phyloP scores from a whole-genome alignment of 495 filamentous ascomycete species.

The Staphylotrichum tortipilum region DNA sequence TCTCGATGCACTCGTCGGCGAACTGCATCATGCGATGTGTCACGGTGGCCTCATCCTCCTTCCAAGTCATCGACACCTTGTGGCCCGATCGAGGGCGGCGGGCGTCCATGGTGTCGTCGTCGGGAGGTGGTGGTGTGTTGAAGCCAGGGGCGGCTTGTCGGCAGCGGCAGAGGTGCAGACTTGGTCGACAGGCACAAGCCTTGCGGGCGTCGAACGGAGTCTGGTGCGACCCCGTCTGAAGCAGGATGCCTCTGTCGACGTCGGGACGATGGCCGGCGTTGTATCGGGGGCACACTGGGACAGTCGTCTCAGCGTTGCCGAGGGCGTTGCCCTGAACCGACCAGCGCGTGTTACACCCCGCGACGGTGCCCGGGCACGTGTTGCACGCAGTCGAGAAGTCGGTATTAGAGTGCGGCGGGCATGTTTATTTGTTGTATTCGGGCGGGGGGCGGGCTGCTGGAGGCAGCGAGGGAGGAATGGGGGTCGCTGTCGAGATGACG shows the following conservation, averaged over 20 bases:
- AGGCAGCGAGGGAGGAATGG: no score
- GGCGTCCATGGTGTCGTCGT: slow-evolving; percentile 24
- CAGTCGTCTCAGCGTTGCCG: slow-evolving; percentile 8
- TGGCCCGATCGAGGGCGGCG: slow-evolving; percentile 37
- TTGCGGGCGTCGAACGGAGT: not conserved
- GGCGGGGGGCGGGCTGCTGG: no score
- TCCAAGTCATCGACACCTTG: slow-evolving; percentile 38
- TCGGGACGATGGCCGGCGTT: not conserved
- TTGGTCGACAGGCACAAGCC: no score
- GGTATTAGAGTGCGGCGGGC: no score
- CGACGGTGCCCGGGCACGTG: slow-evolving; percentile 2
- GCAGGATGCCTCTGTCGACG: not conserved
- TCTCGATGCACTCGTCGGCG: slow-evolving; percentile 50
- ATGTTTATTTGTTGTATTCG: no score
- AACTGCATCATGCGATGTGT: slow-evolving; percentile 36
- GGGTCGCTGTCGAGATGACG: no score
- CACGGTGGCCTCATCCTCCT: slow-evolving; percentile 32
- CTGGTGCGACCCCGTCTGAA: not conserved
- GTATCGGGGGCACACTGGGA: not conserved
- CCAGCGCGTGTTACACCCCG: slow-evolving; percentile 8
- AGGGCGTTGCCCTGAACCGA: slow-evolving; percentile 3
- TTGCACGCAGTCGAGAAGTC: no score
- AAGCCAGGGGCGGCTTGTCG: not conserved
- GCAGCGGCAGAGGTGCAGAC: no score
- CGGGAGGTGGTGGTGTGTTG: not conserved